These are phyloP conservation scores for Heterobasidion parviporum DNA, from an alignment of 1,284 basidiomycete genomes.

Conservation along the genomic window DNA sequence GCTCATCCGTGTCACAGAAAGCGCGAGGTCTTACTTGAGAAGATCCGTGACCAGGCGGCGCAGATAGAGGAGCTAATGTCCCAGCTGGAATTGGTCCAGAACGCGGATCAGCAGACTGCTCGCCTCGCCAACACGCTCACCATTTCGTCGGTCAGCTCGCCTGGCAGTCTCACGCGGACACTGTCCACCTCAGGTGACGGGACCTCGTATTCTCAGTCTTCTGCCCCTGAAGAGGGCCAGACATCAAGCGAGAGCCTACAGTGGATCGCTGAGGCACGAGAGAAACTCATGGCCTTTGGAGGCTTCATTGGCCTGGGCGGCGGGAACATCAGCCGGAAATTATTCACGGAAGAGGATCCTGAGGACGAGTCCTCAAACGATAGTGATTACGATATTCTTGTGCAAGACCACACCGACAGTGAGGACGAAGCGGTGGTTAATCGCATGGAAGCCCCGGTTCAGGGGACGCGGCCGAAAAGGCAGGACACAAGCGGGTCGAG, in stretches of 20 bases:
- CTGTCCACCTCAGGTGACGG: slow-evolving; percentile 7
- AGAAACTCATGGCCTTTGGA: slow-evolving; percentile 57
- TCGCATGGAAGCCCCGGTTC: not conserved
- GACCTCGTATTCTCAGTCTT: slow-evolving; percentile 18
- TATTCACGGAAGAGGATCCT: slow-evolving; percentile 23
- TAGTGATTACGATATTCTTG: slow-evolving; percentile 14
- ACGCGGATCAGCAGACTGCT: slow-evolving; percentile 1
- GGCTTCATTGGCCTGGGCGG: slow-evolving; percentile 54
- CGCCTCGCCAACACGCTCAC: slow-evolving; percentile 3
- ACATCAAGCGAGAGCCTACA: slow-evolving; percentile 20
- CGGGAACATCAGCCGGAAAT: slow-evolving; percentile 39
- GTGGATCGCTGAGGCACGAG: slow-evolving; percentile 66
- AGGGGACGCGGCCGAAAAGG: slow-evolving; percentile 7
- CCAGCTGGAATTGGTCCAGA: slow-evolving; percentile 14
- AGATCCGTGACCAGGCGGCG: slow-evolving; percentile 63
- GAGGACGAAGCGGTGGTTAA: slow-evolving; percentile 5
- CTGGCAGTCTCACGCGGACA: slow-evolving; percentile 16
- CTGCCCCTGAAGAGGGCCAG: slow-evolving; percentile 30
- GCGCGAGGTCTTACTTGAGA: slow-evolving; percentile 65
- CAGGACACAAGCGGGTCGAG: slow-evolving; percentile 4
- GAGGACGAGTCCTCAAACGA: slow-evolving; percentile 12
- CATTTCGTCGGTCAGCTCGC: slow-evolving; percentile 15
- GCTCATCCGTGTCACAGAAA: slow-evolving; percentile 31
- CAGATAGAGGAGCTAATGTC: slow-evolving; percentile 63
- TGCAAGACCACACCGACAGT: slow-evolving; percentile 14